Evolutionary conservation across 1,284 basidiomycete genomes (phyloP), one percentile per base, ranked within the genome.

Genomic region (Xerocomus amazonicus): DNA sequence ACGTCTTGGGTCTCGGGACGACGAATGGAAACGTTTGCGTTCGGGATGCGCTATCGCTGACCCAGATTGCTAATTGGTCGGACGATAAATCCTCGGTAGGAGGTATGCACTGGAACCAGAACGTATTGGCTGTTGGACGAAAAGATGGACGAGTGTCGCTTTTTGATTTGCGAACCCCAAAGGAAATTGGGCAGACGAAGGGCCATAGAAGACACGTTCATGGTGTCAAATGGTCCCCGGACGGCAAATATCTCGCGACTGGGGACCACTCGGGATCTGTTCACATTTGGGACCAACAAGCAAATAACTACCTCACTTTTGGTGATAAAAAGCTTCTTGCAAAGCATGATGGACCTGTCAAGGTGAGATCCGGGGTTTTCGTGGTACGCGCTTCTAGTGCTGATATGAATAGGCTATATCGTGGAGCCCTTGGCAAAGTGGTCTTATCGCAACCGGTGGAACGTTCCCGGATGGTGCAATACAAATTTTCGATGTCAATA

Each of bases 371-470:
- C 27, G 39, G 39, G 14, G 6, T 42, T 31, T 39, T 35, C 1
- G 16, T 27, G 16, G n/a, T 23, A 7, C 17, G 3, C 17, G 26
- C 14, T 38, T 12, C 32, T 27, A 46, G 37, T 52, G 45, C 33
- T 35, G 39, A 44, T 37, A 45, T 50, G 19, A 35, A 47, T 52
- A 92, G 89, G 92, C 92, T 1, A 71, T 97, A 32, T 83, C 90
- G 0, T 98, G 94, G 91, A 92, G 87, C 63, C 92, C 93, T 0
- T 96, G 92, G 92, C 84, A 91, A 59, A 73, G 81, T 1, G 88
- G 86, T 57, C 72, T 94, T 5, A 78, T 97, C 19, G 92, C 92
- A 1, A 87, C 90, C 0, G 95, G 92, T 6, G 92, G 93, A 51
- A 79, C 81, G 0, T 79, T 79, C 7, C 74, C 77, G 8, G 83